Evolutionary conservation across 148 eudicot species (phyloP), one percentile per base, ranked within the genome.

Genomic region (Amaranthus hypochondriacus): DNA sequence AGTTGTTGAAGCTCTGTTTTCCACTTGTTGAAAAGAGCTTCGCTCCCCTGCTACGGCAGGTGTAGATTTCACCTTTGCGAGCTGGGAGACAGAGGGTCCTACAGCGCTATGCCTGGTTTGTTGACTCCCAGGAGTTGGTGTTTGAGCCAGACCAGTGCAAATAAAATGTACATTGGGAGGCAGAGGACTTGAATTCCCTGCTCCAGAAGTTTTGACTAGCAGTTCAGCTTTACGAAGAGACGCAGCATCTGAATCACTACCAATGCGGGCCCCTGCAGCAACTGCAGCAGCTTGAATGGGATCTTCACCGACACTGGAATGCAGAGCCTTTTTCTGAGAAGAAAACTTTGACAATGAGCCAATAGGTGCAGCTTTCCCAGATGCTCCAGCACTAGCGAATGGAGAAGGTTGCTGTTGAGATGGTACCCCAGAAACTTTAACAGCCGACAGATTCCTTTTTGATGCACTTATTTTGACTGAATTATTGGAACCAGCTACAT

Each of bases 181-280:
- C 68, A 64, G 47, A 64, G 68, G 3, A 64, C 51, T 64, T 1
- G 68, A 64, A 64, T 3, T 44, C 5, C 7, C 21, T 13, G 51
- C 68, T 12, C 8, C 50, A 47, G 68, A 4, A 66, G 69, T 66
- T 55, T 66, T 66, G 55, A 66, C 69, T 49, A 47, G 43, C 39
- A 49, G 56, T 18, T 13, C 81, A 56, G 81, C 92, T 80, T 89
- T 91, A 11, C 84, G 70, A 60, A 87, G 72, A 49, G 86, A 62
- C 9, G 90, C 85, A 13, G 94, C 92, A 77, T 83, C 92, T 6
- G 86, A 86, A 14, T 89, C 85, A 81, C 86, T 83, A 72, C 84
- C 92, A 70, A 92, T 82, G 56, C 97, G 96, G 59, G 96, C 96
- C 75, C 99, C 97, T 49, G 93, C 99, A 70, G 96, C 92, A 70